Percentiles rank a stretch among this genome's conserved stretches.
These are phyloP conservation scores for Lepiota brunneoincarnata DNA, from an alignment of 768 basidiomycete genomes.

Conservation along the genomic window DNA sequence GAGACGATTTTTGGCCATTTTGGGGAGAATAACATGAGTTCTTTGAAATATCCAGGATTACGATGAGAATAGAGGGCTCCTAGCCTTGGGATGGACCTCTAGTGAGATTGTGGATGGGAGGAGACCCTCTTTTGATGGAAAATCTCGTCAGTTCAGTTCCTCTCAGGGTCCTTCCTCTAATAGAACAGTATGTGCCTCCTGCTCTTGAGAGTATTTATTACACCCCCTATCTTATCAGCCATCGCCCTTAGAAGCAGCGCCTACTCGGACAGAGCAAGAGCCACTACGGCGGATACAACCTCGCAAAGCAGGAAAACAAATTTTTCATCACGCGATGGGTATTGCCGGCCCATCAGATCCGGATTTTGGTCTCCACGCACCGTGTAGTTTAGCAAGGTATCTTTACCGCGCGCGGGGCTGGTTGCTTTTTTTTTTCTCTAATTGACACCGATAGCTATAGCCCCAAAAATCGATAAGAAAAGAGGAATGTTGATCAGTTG, in stretches of 20 bases:
- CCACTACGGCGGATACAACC: neutral
- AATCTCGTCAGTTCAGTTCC: conserved; percentile 15
- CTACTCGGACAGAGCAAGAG: neutral
- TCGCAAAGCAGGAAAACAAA: neutral
- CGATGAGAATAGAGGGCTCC: conserved; percentile 13
- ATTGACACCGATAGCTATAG: neutral
- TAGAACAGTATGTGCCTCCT: conserved; percentile 8
- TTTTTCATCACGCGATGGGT: conserved; percentile 3
- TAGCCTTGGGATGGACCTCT: conserved; percentile 13
- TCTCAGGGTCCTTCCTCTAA: conserved; percentile 13
- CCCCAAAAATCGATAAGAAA: conserved; percentile 8
- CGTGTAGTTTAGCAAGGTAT: neutral
- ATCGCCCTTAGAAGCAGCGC: neutral
- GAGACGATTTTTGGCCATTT: conserved; percentile 43
- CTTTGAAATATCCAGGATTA: conserved; percentile 40
- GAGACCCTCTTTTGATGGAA: conserved; percentile 18
- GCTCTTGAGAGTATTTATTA: neutral
- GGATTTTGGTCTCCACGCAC: neutral
- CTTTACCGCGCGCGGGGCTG: neutral
- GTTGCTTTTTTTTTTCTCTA: neutral
- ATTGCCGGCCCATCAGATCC: conserved; percentile 9
- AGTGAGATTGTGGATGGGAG: conserved; percentile 14
- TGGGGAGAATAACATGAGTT: conserved; percentile 41
- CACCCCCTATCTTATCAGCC: conserved; percentile 4
- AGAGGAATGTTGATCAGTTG: neutral